Conservation (phyloP, 1,284 basidiomycete genomes). For the Stygiomarasmius scandens region DNA sequence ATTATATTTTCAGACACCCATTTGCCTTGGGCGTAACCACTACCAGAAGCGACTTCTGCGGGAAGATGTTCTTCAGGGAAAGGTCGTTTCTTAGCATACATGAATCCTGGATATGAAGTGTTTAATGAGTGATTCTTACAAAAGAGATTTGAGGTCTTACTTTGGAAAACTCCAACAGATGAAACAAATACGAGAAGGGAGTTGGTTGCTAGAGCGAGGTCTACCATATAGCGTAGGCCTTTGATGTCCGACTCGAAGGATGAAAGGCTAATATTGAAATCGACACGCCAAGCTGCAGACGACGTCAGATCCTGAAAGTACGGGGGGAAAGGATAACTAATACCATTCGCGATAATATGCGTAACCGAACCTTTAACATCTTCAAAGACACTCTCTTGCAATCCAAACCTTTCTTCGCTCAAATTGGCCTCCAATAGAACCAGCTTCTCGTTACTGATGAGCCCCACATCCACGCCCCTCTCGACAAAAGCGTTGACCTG, state of each 20-base stretch:
- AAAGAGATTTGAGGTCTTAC: not conserved
- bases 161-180: constrained; percentile 16
- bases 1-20: constrained; percentile 23
- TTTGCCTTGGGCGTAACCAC: constrained; percentile 25
- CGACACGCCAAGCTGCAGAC: constrained; percentile 26
- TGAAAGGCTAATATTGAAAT: constrained; percentile 24
- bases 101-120: not conserved
- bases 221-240: constrained; percentile 21
- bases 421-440: constrained; percentile 32
- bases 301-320: not conserved
- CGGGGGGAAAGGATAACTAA: not conserved
- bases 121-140: not conserved
- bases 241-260: constrained; percentile 22
- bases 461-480: constrained; percentile 30
- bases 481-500: constrained; percentile 32
- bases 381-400: constrained; percentile 29
- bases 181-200: constrained; percentile 16
- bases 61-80: constrained; percentile 1
- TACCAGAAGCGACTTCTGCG: not conserved
- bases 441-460: constrained; percentile 33
- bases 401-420: constrained; percentile 18
- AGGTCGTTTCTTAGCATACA: constrained; percentile 6
- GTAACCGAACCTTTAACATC: constrained; percentile 12
- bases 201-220: constrained; percentile 18
- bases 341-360: constrained; percentile 28